phyloP scores from a whole-genome alignment of 352 stramenopile species.

The Phytophthora capsici region DNA sequence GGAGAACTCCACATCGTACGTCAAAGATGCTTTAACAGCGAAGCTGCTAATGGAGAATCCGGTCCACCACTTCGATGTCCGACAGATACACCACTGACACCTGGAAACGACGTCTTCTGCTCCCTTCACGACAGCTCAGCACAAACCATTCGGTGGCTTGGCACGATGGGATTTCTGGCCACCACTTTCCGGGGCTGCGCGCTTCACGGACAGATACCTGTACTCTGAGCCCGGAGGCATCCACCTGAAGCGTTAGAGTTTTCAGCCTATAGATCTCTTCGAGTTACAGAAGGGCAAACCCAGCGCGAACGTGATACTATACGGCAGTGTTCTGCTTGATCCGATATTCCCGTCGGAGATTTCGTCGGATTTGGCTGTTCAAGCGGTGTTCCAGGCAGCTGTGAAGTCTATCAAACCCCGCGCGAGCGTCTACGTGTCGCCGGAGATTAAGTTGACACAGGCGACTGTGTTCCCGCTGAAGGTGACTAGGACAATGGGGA shows the following conservation, averaged over 20 bases:
- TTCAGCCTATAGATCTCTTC: constrained; percentile 71
- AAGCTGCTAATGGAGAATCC: constrained; percentile 15
- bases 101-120: constrained; percentile 7
- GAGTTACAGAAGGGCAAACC: constrained; percentile 34
- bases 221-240: constrained; percentile 54
- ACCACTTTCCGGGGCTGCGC: constrained; percentile 42
- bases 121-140: constrained; percentile 1
- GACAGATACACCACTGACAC: constrained; percentile 25
- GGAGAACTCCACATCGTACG: no score
- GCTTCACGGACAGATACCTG: constrained; percentile 70
- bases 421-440: constrained; percentile 49
- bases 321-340: constrained; percentile 64
- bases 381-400: constrained; percentile 50
- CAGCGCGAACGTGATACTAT: constrained; percentile 54
- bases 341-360: constrained; percentile 39
- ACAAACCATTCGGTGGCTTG: constrained; percentile 8
- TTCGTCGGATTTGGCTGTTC: constrained; percentile 46
- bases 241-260: constrained; percentile 53
- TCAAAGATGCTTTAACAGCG: constrained; percentile 29
- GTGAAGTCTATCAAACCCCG: constrained; percentile 46
- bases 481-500: constrained; percentile 74
- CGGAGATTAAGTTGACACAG: constrained; percentile 35
- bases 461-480: constrained; percentile 56
- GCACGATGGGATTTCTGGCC: constrained; percentile 78
- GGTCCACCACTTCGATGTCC: constrained; percentile 40